Evolutionary conservation across 495 filamentous ascomycete genomes (phyloP).

Genomic region (Halenospora varia): DNA sequence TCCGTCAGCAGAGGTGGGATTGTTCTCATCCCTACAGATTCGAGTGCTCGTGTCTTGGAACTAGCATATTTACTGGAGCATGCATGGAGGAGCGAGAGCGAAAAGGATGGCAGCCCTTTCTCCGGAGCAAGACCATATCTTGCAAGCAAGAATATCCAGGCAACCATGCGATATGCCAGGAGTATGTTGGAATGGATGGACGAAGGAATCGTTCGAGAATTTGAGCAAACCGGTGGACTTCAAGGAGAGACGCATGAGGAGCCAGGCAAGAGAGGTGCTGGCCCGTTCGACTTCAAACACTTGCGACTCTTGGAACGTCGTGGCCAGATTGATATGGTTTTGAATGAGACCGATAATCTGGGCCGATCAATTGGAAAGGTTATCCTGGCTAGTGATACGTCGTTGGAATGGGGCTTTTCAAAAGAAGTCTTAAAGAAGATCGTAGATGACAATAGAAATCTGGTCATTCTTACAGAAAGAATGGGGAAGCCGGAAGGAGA

Average conservation of each 20-base stretch:
- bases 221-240: constrained; percentile 61
- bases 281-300: constrained; percentile 88
- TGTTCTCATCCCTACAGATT: constrained; percentile 94
- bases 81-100: constrained; percentile 67
- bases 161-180: constrained; percentile 80
- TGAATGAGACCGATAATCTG: constrained; percentile 34
- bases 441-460: constrained; percentile 69
- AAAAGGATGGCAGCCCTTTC: constrained; percentile 58
- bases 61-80: constrained; percentile 89
- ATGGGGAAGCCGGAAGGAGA: constrained; percentile 34
- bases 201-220: constrained; percentile 83
- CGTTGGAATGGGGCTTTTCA: constrained; percentile 93
- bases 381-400: constrained; percentile 85
- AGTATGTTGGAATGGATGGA: constrained; percentile 99
- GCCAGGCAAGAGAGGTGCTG: constrained; percentile 45
- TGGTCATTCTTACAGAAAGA: constrained; percentile 80
- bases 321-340: constrained; percentile 66
- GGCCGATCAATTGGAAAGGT: constrained; percentile 54
- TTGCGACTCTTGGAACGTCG: constrained; percentile 74
- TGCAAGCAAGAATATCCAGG: constrained; percentile 72
- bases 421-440: constrained; percentile 74
- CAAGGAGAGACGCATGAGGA: constrained; percentile 40
- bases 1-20: constrained; percentile 76
- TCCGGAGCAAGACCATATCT: constrained; percentile 72
- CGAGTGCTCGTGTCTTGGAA: constrained; percentile 90